phyloP scores from a whole-genome alignment of 2,329 filamentous ascomycete genomes.

The Xylaria sp. region DNA sequence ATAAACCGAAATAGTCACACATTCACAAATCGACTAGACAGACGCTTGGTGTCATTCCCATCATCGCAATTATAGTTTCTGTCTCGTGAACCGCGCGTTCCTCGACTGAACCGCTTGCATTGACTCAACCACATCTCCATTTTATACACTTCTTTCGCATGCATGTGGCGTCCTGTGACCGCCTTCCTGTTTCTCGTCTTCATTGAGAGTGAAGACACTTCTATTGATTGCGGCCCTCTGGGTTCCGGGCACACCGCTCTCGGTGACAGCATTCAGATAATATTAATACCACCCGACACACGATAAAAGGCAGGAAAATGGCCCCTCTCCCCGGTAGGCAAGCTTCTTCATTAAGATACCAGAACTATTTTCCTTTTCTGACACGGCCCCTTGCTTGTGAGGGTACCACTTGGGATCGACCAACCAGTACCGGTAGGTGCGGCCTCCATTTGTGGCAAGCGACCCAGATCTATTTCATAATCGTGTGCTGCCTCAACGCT shows the following conservation, averaged over 20 bases:
- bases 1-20: constrained; percentile 1
- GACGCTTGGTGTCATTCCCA: background rate
- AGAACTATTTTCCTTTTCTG: constrained; percentile 31
- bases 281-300: constrained; percentile 44
- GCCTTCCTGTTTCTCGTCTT: background rate
- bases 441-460: constrained; percentile 15
- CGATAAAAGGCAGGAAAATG: constrained; percentile 38
- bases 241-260: background rate
- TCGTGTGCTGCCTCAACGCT: constrained; percentile 26
- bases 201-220: background rate
- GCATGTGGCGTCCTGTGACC: background rate
- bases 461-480: constrained; percentile 38
- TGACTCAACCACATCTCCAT: background rate
- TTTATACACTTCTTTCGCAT: constrained; percentile 7
- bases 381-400: background rate
- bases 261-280: constrained; percentile 34
- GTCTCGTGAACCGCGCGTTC: constrained; percentile 14
- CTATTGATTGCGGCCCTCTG: background rate
- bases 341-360: constrained; percentile 38
- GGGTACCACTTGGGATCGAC: constrained; percentile 21
- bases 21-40: background rate
- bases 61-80: constrained; percentile 20
- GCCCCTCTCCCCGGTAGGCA: constrained; percentile 20
- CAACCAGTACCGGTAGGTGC: constrained; percentile 7
- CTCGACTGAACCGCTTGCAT: background rate